Evolutionary conservation across 2,329 filamentous ascomycete species (phyloP).

Genomic region (Colletotrichum euphorbiae): DNA sequence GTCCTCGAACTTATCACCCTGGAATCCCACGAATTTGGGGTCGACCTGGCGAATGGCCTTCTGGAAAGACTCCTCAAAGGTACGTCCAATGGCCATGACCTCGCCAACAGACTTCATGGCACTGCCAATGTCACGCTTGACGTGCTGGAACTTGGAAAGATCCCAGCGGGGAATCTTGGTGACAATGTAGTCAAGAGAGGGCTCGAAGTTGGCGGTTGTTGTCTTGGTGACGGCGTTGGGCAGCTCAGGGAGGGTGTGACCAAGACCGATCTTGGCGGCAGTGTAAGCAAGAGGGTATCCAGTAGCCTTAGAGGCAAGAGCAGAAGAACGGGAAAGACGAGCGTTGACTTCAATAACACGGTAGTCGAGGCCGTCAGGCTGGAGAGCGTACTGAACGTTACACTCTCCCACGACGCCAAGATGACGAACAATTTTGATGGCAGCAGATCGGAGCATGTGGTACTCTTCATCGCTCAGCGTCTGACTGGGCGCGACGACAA

Average conservation of each 20-base stretch:
- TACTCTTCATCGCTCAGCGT: conserved; percentile 98
- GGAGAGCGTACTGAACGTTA: conserved; percentile 87
- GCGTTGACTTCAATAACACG: conserved; percentile 99
- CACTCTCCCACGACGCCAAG: conserved; percentile 98
- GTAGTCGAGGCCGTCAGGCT: conserved; percentile 97
- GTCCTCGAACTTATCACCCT: conserved; percentile 94
- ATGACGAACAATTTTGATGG: conserved; percentile 98
- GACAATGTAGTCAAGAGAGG: conserved; percentile 96
- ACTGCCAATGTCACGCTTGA: conserved; percentile 96
- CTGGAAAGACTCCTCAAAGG: conserved; percentile 98
- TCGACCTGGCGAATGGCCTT: conserved; percentile 99
- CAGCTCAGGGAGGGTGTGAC: conserved; percentile 93
- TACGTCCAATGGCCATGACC: conserved; percentile 98
- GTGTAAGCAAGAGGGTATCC: conserved; percentile 98
- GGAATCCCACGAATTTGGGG: conserved; percentile 90
- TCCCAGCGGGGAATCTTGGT: conserved; percentile 99
- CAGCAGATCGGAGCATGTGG: conserved; percentile 97
- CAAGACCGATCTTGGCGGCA: conserved; percentile 96
- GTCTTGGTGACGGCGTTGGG: conserved; percentile 99
- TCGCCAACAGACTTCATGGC: conserved; percentile 99
- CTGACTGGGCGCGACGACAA: conserved; percentile 96
- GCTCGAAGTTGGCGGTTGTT: conserved; percentile 98
- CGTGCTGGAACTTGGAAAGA: conserved; percentile 98
- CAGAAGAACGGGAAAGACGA: conserved; percentile 96
- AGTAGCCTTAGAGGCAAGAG: conserved; percentile 96